A percentile compares a stretch with the other conserved stretches of the same genome.
Conservation (phyloP, 495 filamentous ascomycete species). For the Neurospora sublineolata region DNA sequence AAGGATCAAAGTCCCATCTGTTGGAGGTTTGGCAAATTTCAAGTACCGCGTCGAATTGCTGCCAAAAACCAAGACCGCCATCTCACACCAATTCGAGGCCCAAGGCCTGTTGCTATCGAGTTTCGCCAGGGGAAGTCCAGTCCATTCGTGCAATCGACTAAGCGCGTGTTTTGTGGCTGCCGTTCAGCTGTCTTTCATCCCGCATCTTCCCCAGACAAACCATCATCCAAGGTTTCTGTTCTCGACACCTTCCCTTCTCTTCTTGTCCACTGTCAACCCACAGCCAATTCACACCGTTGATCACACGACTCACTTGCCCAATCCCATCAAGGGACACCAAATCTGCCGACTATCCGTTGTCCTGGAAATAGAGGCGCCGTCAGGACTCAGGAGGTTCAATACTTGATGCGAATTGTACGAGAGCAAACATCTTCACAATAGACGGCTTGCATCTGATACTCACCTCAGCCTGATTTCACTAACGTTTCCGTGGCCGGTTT, state of each 20-base stretch:
- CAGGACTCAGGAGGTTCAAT: neutral
- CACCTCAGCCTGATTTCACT: neutral
- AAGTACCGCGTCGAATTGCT: neutral
- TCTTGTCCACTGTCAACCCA: neutral
- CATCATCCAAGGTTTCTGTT: neutral
- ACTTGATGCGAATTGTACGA: neutral
- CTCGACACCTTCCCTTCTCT: neutral
- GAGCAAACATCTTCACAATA: neutral
- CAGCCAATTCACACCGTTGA: neutral
- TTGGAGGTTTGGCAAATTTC: neutral
- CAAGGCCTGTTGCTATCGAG: neutral
- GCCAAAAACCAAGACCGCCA: neutral
- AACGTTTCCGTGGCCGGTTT: neutral
- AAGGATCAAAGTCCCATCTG: neutral
- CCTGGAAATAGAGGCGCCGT: neutral
- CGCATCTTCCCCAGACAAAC: slow-evolving; percentile 12
- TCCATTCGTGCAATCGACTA: neutral
- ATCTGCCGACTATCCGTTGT: neutral
- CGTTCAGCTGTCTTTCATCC: slow-evolving; percentile 16
- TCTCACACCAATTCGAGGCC: neutral
- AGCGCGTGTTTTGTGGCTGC: slow-evolving; percentile 9
- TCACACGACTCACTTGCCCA: neutral
- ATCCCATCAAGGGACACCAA: neutral
- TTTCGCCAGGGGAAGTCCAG: neutral
- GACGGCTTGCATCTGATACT: neutral